Base-by-base conservation (phyloP, 331 rosid species). In the Telfairia occidentalis region DNA sequence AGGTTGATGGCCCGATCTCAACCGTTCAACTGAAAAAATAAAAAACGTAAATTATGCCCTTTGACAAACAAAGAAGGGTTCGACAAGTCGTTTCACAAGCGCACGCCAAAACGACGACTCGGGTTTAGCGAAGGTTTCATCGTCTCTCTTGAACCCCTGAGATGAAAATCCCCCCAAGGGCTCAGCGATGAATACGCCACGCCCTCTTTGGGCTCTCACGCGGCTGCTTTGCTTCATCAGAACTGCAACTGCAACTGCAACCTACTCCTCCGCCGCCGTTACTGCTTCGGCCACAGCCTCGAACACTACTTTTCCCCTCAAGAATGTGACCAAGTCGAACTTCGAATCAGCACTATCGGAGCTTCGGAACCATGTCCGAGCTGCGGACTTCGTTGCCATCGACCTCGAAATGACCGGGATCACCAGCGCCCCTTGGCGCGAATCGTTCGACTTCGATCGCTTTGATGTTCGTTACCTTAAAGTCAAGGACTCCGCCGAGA, bases 361-460 rank as follows among this genome's bases (percentile, higher is more conserved):
- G 73, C 96, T 95, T 54, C 89, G 90, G 18, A 80, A 48, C 82
- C 89, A 82, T 55, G 90, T 95, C 32, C 85, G 89, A 24, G 80
- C 90, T 46, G 88, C 93, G n/a, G 92, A 95, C 67, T 91, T 91
- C 79, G 96, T 95, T 5, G 92, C 98, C 78, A 84, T 95, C 42
- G 98, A 95, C 86, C 96, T 95, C 5, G 98, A 95, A 76, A 95
- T 95, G 97, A 91, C 87, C 18, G 98, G 98, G 15, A 45, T 95
- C 42, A 88, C 98, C 63, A 95, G 92, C 46, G 90, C 98, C 23
- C 98, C 98, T 0, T 91, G 98, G 98, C 92, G 97, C 4, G 97
- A 95, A 23, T 87, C 89, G 7, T 48, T 90, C 28, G 90, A 83
- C 76, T 91, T 90, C 78, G 98, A 95, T 74, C 89, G 98, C 65